These are phyloP conservation scores for Colletotrichum zoysiae DNA, from an alignment of 2,329 filamentous ascomycete species.

Conservation along the genomic window DNA sequence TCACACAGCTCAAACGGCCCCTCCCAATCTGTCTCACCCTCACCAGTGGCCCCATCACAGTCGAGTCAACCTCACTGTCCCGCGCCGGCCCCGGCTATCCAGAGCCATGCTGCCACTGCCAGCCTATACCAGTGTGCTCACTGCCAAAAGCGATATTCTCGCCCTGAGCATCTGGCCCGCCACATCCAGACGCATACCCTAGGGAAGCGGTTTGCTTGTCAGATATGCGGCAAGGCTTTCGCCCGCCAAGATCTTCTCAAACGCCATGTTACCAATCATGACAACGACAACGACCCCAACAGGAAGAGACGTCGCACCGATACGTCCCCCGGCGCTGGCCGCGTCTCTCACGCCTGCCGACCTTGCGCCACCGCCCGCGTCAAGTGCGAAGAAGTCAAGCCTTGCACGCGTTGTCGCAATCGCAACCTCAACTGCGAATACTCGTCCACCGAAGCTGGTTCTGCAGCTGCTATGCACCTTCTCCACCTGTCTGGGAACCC, in stretches of 20 bases:
- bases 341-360: constrained; percentile 66
- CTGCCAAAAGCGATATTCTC: constrained; percentile 64
- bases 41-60: constrained; percentile 19
- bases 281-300: constrained; percentile 58
- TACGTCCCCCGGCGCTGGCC: constrained; percentile 59
- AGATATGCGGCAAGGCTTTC: constrained; percentile 66
- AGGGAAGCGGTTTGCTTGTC: constrained; percentile 62
- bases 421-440: constrained; percentile 61
- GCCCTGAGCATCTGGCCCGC: constrained; percentile 66
- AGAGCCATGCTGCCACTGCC: constrained; percentile 46
- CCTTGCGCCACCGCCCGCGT: constrained; percentile 65
- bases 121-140: constrained; percentile 63
- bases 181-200: constrained; percentile 65
- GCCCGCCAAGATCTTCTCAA: constrained; percentile 66
- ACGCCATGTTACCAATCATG: constrained; percentile 65
- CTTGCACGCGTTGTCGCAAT: constrained; percentile 63
- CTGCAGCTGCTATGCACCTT: constrained; percentile 58
- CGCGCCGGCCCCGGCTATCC: constrained; percentile 26
- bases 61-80: constrained; percentile 16
- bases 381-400: constrained; percentile 68
- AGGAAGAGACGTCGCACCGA: constrained; percentile 62
- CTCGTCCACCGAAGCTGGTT: constrained; percentile 52
- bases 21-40: constrained; percentile 31
- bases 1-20: constrained; percentile 16
- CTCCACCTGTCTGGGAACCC: constrained; percentile 57